Evolutionary conservation across 345 rosid species (phyloP), one percentile per base, ranked within the genome.

Genomic region (Ceriops zippeliana): DNA sequence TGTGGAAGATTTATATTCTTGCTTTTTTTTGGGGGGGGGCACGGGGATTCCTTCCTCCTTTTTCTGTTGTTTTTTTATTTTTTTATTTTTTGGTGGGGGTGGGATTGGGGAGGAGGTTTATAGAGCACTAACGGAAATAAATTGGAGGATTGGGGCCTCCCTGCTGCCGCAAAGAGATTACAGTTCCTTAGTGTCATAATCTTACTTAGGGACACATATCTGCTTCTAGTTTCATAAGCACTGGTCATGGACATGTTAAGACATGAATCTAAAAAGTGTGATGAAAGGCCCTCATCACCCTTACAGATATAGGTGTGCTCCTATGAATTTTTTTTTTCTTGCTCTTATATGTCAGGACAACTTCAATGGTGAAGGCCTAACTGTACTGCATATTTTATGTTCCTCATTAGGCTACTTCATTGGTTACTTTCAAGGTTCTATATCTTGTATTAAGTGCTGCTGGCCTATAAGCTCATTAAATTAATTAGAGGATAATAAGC

Each of bases 381-480:
- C 26, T 10, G 13, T 47, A 7, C 30, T 38, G 66, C 28, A 24
- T 60, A 54, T 78, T 49, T 26, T 46, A 62, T 34, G 61, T 52
- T 68, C 56, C 65, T 47, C 58, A 49, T 71, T 38, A 11, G 11
- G n/a, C 28, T 49, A 64, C 57, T 64, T 51, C 19, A 30, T 65
- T 13, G 49, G 59, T 76, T 67, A 5, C 38, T 19, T 65, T 13
- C 34, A n/a, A 17, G 62, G 6, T 38, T 65, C 20, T 66, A 2
- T 68, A 65, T 58, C 34, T 56, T 69, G 52, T 66, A 16, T 65
- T 38, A 47, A 37, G n/a, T 52, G 62, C 57, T 5, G 28, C 26
- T 57, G 64, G 13, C 30, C 67, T 61, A 37, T 46, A 58, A 47
- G 35, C 49, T 42, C 19, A 42, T 42, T 13, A 42, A 42, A 42